phyloP scores from a whole-genome alignment of 495 filamentous ascomycete species.

The Penicillium psychrofluorescens region DNA sequence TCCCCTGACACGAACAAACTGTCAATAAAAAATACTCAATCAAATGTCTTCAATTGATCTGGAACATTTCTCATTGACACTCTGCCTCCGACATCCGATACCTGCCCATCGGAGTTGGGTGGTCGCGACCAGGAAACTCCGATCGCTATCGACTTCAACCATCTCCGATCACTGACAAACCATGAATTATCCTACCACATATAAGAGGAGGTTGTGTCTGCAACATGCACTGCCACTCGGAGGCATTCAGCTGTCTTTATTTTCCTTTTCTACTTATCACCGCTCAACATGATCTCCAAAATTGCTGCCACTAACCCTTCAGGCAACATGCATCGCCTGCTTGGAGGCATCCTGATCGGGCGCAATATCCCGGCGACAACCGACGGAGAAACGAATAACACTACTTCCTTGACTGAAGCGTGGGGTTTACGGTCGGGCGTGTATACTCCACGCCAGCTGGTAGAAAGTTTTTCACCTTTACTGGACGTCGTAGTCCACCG shows the following conservation, averaged over 20 bases:
- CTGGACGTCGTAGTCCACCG: conserved; percentile 19
- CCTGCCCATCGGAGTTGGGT: neutral
- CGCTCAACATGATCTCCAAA: conserved; percentile 1
- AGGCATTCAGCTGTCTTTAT: neutral
- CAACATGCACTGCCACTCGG: too few relatives aligned
- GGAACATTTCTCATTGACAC: neutral
- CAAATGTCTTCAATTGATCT: too few relatives aligned
- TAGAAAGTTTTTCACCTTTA: conserved; percentile 18
- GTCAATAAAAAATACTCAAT: too few relatives aligned
- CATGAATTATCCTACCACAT: neutral
- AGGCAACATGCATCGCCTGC: conserved; percentile 1
- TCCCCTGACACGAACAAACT: neutral
- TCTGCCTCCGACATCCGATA: neutral
- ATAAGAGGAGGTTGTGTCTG: too few relatives aligned
- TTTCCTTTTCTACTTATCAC: neutral
- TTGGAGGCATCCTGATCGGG: neutral
- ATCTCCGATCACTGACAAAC: neutral
- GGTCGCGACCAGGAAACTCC: conserved; percentile 4
- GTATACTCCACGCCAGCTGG: conserved; percentile 23
- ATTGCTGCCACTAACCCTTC: neutral
- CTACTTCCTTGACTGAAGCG: neutral
- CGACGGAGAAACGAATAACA: neutral
- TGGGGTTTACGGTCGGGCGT: conserved; percentile 11
- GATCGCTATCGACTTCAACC: neutral
- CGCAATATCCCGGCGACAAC: neutral